Conservation (phyloP, 176 grass and related monocot species). For the Zizania latifolia region DNA sequence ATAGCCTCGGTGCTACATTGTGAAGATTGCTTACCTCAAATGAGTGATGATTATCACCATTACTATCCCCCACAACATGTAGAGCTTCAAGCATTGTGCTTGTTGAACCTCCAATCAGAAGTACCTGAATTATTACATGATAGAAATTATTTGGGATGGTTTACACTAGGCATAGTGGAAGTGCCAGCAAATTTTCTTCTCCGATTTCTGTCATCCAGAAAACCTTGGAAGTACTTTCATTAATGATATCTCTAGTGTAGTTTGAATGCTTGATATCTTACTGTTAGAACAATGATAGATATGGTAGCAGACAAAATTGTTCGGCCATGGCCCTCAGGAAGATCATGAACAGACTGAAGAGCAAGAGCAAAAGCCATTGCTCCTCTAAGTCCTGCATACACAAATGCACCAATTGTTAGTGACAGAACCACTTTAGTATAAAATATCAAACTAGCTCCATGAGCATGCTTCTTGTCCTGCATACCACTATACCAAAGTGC, state of each 20-base stretch:
- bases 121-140: conserved; percentile 35
- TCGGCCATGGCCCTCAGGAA: conserved; percentile 58
- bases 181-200: not conserved
- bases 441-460: not conserved
- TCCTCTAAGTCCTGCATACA: conserved; percentile 52
- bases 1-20: not conserved
- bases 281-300: conserved; percentile 60
- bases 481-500: conserved; percentile 79
- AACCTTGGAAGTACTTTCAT: not conserved
- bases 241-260: not conserved
- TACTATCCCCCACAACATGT: conserved; percentile 49
- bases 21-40: conserved; percentile 39
- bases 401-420: conserved; percentile 5
- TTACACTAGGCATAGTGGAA: not conserved
- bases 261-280: conserved; percentile 12
- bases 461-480: not conserved
- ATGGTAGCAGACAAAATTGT: conserved; percentile 63
- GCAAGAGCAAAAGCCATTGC: conserved; percentile 82
- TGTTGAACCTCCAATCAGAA: conserved; percentile 65
- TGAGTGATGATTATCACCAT: not conserved
- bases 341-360: conserved; percentile 67
- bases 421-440: not conserved
- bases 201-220: not conserved
- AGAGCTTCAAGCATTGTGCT: conserved; percentile 65
- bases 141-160: not conserved